Percentiles rank a stretch among this genome's conserved stretches.
phyloP scores from a whole-genome alignment of 768 basidiomycete genomes.

The Phlebiopsis gigantea region DNA sequence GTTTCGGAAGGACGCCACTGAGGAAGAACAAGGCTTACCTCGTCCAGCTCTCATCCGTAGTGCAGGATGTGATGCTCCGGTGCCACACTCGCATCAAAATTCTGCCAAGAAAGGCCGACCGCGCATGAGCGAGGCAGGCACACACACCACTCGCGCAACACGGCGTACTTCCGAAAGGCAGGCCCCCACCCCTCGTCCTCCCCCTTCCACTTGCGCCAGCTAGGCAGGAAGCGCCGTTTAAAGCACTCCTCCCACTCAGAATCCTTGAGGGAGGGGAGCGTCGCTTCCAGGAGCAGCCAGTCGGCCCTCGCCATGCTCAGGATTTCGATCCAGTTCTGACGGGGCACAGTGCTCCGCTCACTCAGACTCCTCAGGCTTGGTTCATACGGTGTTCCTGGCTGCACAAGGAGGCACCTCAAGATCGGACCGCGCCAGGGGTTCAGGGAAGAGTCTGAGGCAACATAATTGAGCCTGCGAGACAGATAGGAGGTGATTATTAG shows the following conservation, averaged over 20 bases:
- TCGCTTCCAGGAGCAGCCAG: slow-evolving; percentile 63
- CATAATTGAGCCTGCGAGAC: slow-evolving; percentile 49
- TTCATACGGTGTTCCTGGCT: slow-evolving; percentile 36
- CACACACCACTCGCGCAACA: background rate
- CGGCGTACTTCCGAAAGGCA: slow-evolving; percentile 57
- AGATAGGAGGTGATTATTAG: slow-evolving; percentile 56
- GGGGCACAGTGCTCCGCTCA: slow-evolving; percentile 58
- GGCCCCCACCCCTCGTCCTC: slow-evolving; percentile 55
- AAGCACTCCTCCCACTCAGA: slow-evolving; percentile 76
- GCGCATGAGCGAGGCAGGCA: slow-evolving; percentile 3
- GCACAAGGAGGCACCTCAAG: slow-evolving; percentile 43
- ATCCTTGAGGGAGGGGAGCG: slow-evolving; percentile 61
- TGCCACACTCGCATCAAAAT: slow-evolving; percentile 64
- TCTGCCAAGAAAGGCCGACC: slow-evolving; percentile 30
- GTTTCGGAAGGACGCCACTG: background rate
- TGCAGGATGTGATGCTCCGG: slow-evolving; percentile 62
- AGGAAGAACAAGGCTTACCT: slow-evolving; percentile 40
- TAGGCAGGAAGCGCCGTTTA: slow-evolving; percentile 63
- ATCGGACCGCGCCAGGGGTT: slow-evolving; percentile 79
- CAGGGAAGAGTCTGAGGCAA: slow-evolving; percentile 58
- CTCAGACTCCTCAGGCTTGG: slow-evolving; percentile 51
- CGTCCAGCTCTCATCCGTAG: slow-evolving; percentile 79
- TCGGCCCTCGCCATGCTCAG: slow-evolving; percentile 53
- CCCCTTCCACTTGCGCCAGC: slow-evolving; percentile 70
- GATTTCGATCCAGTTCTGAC: slow-evolving; percentile 79